Percentiles rank a stretch among this genome's conserved stretches.
Evolutionary conservation across 176 grass and related monocot genomes (phyloP).

Genomic region (Oryza longistaminata): DNA sequence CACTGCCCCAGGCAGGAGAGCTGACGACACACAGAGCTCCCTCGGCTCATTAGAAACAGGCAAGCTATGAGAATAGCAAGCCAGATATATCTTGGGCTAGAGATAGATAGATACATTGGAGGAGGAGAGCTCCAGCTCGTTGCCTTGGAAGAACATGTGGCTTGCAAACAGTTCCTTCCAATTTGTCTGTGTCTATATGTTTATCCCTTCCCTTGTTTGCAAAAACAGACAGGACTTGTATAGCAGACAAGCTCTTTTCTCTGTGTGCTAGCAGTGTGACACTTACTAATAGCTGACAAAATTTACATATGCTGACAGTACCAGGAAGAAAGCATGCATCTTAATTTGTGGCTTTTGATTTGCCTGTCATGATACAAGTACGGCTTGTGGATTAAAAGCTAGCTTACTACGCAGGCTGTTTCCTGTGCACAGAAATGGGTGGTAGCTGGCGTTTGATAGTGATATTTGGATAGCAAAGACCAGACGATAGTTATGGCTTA

Average conservation of each 20-base stretch:
- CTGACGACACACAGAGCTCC: background rate
- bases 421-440: constrained; percentile 39
- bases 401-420: background rate
- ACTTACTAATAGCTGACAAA: constrained; percentile 46
- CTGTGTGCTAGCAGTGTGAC: background rate
- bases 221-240: background rate
- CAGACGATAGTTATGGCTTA: background rate
- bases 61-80: constrained; percentile 18
- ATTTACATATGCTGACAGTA: constrained; percentile 33
- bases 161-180: constrained; percentile 8
- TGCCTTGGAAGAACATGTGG: constrained; percentile 65
- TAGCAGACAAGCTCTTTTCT: constrained; percentile 17
- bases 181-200: background rate
- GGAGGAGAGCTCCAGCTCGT: background rate
- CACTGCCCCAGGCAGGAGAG: constrained; percentile 46
- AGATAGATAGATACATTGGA: constrained; percentile 17
- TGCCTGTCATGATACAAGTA: background rate
- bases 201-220: constrained; percentile 39
- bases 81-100: constrained; percentile 36
- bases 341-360: constrained; percentile 25
- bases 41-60: constrained; percentile 30
- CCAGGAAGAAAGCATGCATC: background rate
- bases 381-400: constrained; percentile 22
- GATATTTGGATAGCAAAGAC: constrained; percentile 20
- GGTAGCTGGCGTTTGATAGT: constrained; percentile 18